These are phyloP conservation scores for Sarocladium oryzae DNA, from an alignment of 2,329 filamentous ascomycete species.

Conservation along the genomic window DNA sequence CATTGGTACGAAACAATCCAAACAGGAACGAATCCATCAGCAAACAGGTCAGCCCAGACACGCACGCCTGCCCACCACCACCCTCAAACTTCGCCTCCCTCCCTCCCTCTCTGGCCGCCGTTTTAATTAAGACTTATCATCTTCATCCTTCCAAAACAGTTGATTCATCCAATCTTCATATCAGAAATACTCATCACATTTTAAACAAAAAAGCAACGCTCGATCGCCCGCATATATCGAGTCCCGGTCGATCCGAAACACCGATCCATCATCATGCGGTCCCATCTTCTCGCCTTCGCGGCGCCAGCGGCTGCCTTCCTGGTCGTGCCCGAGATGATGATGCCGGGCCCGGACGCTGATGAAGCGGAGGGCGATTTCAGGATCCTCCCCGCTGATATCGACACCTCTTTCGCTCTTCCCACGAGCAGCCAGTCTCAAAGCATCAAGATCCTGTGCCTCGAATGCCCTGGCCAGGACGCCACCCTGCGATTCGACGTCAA, in stretches of 20 bases:
- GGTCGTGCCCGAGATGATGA: slow-evolving; percentile 43
- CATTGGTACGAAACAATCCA: slow-evolving; percentile 1
- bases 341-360: slow-evolving; percentile 19
- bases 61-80: not conserved
- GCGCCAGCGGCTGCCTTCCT: slow-evolving; percentile 41
- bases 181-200: no score
- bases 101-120: not conserved
- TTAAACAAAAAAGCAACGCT: no score
- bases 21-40: not conserved
- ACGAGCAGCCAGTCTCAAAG: slow-evolving; percentile 27
- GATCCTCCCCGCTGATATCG: slow-evolving; percentile 26
- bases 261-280: slow-evolving; percentile 23
- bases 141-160: no score
- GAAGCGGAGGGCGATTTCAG: slow-evolving; percentile 37
- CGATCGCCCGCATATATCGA: no score
- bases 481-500: slow-evolving; percentile 48
- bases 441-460: slow-evolving; percentile 45
- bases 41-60: not conserved
- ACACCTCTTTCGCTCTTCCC: slow-evolving; percentile 31
- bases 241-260: not conserved
- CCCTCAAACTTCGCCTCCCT: slow-evolving; percentile 3
- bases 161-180: no score
- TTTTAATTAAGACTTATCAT: no score
- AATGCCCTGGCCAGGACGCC: slow-evolving; percentile 41
- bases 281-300: slow-evolving; percentile 26